Percentiles rank a stretch among this genome's conserved stretches.
Conservation (phyloP, 208 protist species). For the Pavlovales sp. region DNA sequence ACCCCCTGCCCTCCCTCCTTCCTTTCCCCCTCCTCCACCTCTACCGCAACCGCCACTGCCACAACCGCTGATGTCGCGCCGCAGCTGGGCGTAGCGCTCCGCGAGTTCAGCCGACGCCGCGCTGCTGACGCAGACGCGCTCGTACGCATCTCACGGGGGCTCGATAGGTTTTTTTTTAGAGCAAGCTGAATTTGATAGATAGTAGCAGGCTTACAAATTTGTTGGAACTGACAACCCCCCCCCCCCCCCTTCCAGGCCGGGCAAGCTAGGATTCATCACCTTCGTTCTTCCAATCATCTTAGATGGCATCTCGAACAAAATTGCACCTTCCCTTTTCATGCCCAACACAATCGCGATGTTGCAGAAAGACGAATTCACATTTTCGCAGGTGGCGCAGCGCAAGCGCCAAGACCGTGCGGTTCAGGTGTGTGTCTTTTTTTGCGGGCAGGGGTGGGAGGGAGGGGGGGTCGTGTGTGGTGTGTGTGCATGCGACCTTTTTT, state of each 20-base stretch:
- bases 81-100: background rate
- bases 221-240: too few species aligned
- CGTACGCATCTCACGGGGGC: background rate
- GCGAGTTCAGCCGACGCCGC: background rate
- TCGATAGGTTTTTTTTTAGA: too few species aligned
- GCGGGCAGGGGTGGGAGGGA: too few species aligned
- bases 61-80: too few species aligned
- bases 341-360: conserved; percentile 27
- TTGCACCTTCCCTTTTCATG: background rate
- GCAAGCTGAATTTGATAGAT: too few species aligned
- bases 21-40: too few species aligned
- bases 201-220: too few species aligned
- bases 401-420: background rate
- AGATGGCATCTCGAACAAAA: conserved; percentile 9
- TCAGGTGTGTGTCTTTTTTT: background rate
- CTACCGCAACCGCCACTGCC: too few species aligned
- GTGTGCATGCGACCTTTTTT: too few species aligned
- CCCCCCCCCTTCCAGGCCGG: too few species aligned
- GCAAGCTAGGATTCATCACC: background rate
- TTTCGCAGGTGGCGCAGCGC: background rate
- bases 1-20: too few species aligned
- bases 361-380: conserved; percentile 5
- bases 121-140: background rate
- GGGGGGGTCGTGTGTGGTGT: too few species aligned
- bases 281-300: conserved; percentile 40